Evolutionary conservation across 768 basidiomycete species (phyloP).

Genomic region (Epithele typhae): DNA sequence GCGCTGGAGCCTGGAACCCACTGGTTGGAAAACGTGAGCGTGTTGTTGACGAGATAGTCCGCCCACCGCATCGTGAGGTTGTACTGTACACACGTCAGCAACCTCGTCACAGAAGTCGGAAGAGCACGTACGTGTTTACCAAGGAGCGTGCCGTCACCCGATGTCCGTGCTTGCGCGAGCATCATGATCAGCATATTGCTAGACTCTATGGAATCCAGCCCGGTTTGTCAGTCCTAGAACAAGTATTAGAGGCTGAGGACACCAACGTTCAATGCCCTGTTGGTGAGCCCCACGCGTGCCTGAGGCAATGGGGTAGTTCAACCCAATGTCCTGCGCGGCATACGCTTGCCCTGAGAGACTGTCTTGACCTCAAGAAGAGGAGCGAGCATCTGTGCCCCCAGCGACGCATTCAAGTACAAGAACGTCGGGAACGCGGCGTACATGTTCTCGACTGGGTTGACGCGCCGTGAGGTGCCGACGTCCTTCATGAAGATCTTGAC

Average conservation of each 20-base stretch:
- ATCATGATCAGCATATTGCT: conserved; percentile 24
- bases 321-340: conserved; percentile 25
- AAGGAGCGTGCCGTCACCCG: conserved; percentile 22
- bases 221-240: not conserved
- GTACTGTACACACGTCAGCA: conserved; percentile 11
- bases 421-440: conserved; percentile 26
- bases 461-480: conserved; percentile 6
- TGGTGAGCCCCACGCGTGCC: not conserved
- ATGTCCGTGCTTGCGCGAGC: conserved; percentile 24
- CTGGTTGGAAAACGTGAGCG: no score
- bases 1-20: no score
- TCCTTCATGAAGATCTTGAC: not conserved
- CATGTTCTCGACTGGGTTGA: conserved; percentile 28
- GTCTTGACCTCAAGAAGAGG: conserved; percentile 23
- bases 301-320: not conserved
- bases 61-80: conserved; percentile 16
- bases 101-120: not conserved
- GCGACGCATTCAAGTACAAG: conserved; percentile 25
- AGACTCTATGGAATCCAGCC: conserved; percentile 19
- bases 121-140: not conserved
- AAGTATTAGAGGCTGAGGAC: not conserved
- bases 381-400: conserved; percentile 19
- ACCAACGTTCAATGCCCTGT: conserved; percentile 5
- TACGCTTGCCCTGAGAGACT: conserved; percentile 14
- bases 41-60: conserved; percentile 17